phyloP scores from a whole-genome alignment of 441 rosid species.

The Mallotus repandus region DNA sequence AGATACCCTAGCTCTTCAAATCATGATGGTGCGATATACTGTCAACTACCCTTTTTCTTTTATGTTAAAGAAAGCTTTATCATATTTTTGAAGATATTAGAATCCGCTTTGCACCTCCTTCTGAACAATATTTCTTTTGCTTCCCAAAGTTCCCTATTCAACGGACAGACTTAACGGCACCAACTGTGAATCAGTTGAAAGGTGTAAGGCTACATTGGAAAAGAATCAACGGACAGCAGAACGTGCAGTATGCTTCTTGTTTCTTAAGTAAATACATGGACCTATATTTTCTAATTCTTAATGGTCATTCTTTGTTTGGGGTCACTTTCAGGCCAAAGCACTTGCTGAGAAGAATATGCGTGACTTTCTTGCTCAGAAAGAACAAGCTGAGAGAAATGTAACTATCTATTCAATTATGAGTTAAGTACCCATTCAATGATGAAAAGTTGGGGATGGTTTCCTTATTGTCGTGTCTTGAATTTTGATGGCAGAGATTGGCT shows the following conservation, averaged over 20 bases:
- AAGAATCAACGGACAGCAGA: conserved; percentile 81
- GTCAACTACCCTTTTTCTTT: background rate
- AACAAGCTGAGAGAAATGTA: conserved; percentile 94
- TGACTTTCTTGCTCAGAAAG: conserved; percentile 81
- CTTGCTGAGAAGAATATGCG: conserved; percentile 94
- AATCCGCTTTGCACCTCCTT: conserved; percentile 3
- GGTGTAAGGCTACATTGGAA: conserved; percentile 67
- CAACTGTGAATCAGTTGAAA: conserved; percentile 59
- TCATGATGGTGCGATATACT: conserved; percentile 34
- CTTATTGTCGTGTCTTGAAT: conserved; percentile 23
- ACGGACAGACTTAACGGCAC: conserved; percentile 37
- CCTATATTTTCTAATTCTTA: conserved; percentile 11
- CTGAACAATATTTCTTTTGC: conserved; percentile 20
- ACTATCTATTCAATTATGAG: conserved; percentile 20
- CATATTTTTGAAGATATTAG: background rate
- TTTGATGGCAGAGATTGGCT: conserved; percentile 62
- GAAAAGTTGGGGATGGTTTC: background rate
- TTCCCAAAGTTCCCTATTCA: conserved; percentile 33
- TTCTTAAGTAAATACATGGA: background rate
- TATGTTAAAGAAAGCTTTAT: background rate
- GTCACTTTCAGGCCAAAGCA: conserved; percentile 77
- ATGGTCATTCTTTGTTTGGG: conserved; percentile 15
- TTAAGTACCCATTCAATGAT: background rate
- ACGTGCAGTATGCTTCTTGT: conserved; percentile 61
- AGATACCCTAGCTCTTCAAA: conserved; percentile 37